Conservation (phyloP, 164 flowering plant species). For the Stephania cephalantha region DNA sequence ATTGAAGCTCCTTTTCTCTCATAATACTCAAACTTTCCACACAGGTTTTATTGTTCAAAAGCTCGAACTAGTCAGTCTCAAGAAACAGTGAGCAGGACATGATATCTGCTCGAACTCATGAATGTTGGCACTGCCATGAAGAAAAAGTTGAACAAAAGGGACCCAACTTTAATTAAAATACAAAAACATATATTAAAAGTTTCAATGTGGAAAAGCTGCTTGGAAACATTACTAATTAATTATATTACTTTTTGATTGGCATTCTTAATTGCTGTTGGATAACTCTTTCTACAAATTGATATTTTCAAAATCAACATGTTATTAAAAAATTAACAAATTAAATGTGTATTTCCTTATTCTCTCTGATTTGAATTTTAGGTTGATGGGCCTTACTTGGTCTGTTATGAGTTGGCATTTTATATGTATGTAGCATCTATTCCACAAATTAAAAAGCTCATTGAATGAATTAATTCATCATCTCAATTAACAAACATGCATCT, state of each 20-base stretch:
- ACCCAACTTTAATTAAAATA: not conserved
- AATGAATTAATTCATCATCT: not conserved
- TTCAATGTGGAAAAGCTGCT: not conserved
- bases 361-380: not conserved
- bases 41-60: not conserved
- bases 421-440: not conserved
- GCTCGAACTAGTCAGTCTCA: not conserved
- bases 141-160: conserved; percentile 1
- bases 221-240: not conserved
- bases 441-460: not conserved
- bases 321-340: too few relatives aligned
- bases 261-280: not conserved
- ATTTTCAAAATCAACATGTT: not conserved
- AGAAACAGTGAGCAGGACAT: not conserved
- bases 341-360: not conserved
- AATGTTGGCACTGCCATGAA: not conserved
- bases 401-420: not conserved
- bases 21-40: not conserved
- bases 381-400: not conserved
- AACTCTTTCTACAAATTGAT: not conserved
- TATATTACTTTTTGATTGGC: not conserved
- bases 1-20: not conserved
- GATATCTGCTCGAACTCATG: conserved; percentile 2
- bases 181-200: not conserved
- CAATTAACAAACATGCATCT: not conserved